These are phyloP conservation scores for Coemansia sp. DNA, from an alignment of 192 early-diverging fungal genomes.

Conservation along the genomic window DNA sequence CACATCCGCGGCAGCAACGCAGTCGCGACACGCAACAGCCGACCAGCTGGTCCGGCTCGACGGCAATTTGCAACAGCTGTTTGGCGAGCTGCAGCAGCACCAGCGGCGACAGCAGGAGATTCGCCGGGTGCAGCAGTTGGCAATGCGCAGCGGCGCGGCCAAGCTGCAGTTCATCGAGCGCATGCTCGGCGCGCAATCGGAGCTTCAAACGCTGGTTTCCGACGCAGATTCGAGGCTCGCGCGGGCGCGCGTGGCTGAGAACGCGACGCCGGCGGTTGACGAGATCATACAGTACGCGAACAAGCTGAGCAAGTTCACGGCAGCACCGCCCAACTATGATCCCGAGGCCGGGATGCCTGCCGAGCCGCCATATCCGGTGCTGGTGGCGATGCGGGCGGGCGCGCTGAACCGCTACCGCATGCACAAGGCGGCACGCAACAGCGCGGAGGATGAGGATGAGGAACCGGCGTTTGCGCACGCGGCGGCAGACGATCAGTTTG, in stretches of 20 bases:
- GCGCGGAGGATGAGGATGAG: conserved; percentile 12
- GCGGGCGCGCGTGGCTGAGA: conserved; percentile 6
- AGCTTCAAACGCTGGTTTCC: conserved; percentile 23
- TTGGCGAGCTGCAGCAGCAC: conserved; percentile 31
- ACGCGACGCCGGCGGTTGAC: conserved; percentile 7
- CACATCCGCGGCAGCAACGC: conserved; percentile 7
- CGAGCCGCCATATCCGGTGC: conserved; percentile 51
- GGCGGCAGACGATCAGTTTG: conserved; percentile 36
- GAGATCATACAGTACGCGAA: conserved; percentile 55
- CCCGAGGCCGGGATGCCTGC: conserved; percentile 28
- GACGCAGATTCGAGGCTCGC: conserved; percentile 25
- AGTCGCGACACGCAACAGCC: conserved; percentile 2
- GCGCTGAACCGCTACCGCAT: conserved; percentile 45
- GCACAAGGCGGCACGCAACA: conserved; percentile 12
- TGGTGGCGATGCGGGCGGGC: conserved; percentile 49
- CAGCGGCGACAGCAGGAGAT: conserved; percentile 46
- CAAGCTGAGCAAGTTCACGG: conserved; percentile 50
- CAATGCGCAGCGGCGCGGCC: conserved; percentile 34
- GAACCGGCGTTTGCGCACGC: conserved; percentile 28
- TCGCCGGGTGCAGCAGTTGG: conserved; percentile 24
- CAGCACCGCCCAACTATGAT: conserved; percentile 53
- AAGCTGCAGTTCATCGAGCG: conserved; percentile 35
- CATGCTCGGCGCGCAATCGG: conserved; percentile 35
- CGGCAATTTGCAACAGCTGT: conserved; percentile 28
- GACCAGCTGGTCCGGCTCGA: conserved; percentile 24